phyloP scores from a whole-genome alignment of 768 basidiomycete species.

The Crassisporium funariophilum region DNA sequence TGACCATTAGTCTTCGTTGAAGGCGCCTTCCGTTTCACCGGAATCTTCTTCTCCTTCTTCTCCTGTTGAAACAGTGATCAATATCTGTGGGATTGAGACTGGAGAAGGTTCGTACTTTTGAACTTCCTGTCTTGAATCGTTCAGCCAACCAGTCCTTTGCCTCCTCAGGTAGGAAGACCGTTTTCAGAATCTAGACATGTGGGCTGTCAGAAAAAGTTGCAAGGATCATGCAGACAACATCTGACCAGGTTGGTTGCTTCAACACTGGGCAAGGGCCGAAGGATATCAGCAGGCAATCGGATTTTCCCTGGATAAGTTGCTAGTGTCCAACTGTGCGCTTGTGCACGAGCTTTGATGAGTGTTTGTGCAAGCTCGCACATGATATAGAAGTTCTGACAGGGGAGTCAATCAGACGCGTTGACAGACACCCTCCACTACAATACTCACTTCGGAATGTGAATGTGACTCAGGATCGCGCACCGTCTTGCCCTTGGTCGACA shows the following conservation, averaged over 20 bases:
- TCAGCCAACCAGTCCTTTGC: conserved; percentile 60
- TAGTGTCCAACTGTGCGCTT: conserved; percentile 71
- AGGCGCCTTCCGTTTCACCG: conserved; percentile 58
- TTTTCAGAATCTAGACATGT: conserved; percentile 58
- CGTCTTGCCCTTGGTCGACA: conserved; percentile 83
- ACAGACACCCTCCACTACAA: not conserved
- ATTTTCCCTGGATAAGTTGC: conserved; percentile 81
- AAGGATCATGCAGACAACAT: not conserved
- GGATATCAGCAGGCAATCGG: conserved; percentile 79
- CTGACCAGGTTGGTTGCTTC: conserved; percentile 69
- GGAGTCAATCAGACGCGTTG: not conserved
- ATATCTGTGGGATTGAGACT: not conserved
- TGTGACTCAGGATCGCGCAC: conserved; percentile 78
- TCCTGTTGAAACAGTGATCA: conserved; percentile 26
- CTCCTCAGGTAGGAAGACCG: conserved; percentile 66
- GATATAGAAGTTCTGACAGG: conserved; percentile 77
- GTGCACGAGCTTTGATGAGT: conserved; percentile 72
- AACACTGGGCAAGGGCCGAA: conserved; percentile 65
- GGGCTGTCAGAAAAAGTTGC: not conserved
- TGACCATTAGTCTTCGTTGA: conserved; percentile 47
- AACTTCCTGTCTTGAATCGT: conserved; percentile 35
- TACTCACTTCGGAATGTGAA: conserved; percentile 65
- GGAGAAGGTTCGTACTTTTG: conserved; percentile 31
- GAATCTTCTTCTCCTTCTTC: conserved; percentile 39
- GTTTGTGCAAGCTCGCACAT: conserved; percentile 89